phyloP scores from a whole-genome alignment of 768 basidiomycete genomes.

The Kwoniella newhampshirensis region DNA sequence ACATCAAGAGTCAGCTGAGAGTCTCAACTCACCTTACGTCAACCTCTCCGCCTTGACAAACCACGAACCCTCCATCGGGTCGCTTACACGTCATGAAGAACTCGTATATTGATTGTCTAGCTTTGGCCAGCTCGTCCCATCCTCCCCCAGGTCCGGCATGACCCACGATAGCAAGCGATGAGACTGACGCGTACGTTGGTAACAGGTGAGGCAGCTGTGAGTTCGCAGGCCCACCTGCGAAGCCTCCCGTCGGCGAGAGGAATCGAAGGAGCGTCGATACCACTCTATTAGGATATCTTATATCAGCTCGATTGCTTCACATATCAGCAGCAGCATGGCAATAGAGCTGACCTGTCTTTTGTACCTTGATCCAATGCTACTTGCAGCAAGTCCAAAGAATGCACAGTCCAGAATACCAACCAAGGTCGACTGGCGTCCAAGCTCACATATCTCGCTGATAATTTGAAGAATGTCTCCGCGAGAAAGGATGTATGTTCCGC shows the following conservation, averaged over 20 bases:
- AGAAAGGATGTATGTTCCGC: conserved; percentile 74
- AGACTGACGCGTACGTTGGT: conserved; percentile 85
- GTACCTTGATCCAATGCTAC: conserved; percentile 74
- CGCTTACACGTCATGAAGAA: conserved; percentile 93
- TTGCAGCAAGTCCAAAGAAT: conserved; percentile 75
- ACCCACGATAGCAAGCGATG: conserved; percentile 77
- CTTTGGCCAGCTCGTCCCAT: conserved; percentile 72
- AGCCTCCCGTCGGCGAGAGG: conserved; percentile 85
- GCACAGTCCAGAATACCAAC: conserved; percentile 90
- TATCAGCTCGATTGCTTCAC: not conserved
- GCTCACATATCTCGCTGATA: conserved; percentile 72
- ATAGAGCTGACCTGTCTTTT: conserved; percentile 65
- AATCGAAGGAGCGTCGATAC: conserved; percentile 76
- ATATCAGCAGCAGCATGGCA: too few relatives aligned
- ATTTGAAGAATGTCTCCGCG: conserved; percentile 69
- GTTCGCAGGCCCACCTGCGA: conserved; percentile 73
- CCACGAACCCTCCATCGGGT: conserved; percentile 87
- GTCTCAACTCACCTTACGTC: conserved; percentile 73
- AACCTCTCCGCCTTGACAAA: conserved; percentile 81
- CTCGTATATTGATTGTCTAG: conserved; percentile 74
- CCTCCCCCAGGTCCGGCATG: conserved; percentile 60
- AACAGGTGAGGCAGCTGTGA: conserved; percentile 84
- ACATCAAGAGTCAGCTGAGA: too few relatives aligned
- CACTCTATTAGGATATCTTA: conserved; percentile 57
- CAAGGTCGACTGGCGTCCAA: conserved; percentile 96